Evolutionary conservation across 768 basidiomycete genomes (phyloP).

Genomic region (Calocybe cyanea): DNA sequence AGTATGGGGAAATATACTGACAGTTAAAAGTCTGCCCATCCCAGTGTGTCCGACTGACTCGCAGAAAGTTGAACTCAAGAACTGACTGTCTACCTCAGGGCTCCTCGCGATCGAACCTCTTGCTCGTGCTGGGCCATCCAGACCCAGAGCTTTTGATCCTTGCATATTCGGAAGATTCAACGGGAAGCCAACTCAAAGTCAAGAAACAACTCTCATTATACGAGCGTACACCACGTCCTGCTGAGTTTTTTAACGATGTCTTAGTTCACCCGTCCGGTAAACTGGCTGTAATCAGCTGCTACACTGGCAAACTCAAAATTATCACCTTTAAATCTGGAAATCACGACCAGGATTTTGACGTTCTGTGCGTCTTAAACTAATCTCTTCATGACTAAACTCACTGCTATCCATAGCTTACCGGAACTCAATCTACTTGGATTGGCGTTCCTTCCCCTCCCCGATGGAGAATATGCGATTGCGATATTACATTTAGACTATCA

Average conservation of each 20-base stretch:
- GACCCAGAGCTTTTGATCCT: slow-evolving; percentile 70
- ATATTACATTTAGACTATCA: slow-evolving; percentile 67
- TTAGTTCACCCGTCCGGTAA: slow-evolving; percentile 62
- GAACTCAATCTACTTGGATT: slow-evolving; percentile 69
- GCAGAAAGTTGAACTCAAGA: slow-evolving; percentile 14
- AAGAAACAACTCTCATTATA: slow-evolving; percentile 49
- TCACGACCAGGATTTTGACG: slow-evolving; percentile 56
- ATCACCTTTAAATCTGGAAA: slow-evolving; percentile 53
- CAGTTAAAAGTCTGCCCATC: slow-evolving; percentile 52
- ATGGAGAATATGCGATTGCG: slow-evolving; percentile 50
- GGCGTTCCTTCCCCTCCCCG: slow-evolving; percentile 49
- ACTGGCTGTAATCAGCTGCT: slow-evolving; percentile 61
- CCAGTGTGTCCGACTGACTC: slow-evolving; percentile 34
- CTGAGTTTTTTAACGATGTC: slow-evolving; percentile 72
- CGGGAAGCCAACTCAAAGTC: slow-evolving; percentile 31
- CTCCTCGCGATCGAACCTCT: slow-evolving; percentile 43
- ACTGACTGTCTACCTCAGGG: slow-evolving; percentile 19
- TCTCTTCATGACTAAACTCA: background rate
- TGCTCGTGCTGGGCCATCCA: slow-evolving; percentile 74
- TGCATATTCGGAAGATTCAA: slow-evolving; percentile 37
- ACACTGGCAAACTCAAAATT: slow-evolving; percentile 67
- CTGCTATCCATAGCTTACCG: slow-evolving; percentile 41
- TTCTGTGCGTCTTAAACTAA: slow-evolving; percentile 51
- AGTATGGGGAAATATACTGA: slow-evolving; percentile 65
- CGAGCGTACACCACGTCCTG: slow-evolving; percentile 53